Evolutionary conservation across 2,329 filamentous ascomycete genomes (phyloP).

Genomic region (Dryadomyces quercivorus): DNA sequence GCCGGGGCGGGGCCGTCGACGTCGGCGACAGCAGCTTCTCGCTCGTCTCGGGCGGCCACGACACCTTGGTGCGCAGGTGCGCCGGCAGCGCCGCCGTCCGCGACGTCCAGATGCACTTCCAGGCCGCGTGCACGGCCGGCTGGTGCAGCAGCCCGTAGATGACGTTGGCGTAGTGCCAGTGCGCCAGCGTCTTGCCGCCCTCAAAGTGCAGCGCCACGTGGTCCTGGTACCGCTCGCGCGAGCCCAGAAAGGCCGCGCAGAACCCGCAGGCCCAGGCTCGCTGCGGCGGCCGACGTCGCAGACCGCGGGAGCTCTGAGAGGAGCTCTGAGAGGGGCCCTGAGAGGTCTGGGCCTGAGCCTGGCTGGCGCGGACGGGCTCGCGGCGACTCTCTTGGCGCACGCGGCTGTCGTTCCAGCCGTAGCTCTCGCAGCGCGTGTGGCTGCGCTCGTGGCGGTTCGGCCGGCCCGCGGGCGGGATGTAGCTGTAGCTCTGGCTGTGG

Average conservation of each 20-base stretch:
- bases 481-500: neutral
- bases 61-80: slow-evolving; percentile 41
- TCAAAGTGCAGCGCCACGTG: slow-evolving; percentile 59
- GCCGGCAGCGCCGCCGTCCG: slow-evolving; percentile 30
- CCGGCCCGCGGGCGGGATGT: neutral
- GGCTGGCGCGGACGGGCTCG: too few relatives aligned
- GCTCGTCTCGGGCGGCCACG: slow-evolving; percentile 42
- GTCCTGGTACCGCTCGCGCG: slow-evolving; percentile 54
- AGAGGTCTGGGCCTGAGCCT: too few relatives aligned
- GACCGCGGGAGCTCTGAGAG: too few relatives aligned
- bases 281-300: slow-evolving; percentile 39
- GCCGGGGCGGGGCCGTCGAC: neutral
- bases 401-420: neutral
- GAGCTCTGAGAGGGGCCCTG: too few relatives aligned
- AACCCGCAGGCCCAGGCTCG: slow-evolving; percentile 59
- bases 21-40: neutral
- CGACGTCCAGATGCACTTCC: slow-evolving; percentile 41
- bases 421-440: neutral
- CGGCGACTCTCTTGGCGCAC: neutral
- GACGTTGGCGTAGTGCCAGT: slow-evolving; percentile 59
- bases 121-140: slow-evolving; percentile 46
- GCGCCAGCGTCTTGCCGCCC: slow-evolving; percentile 45
- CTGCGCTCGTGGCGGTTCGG: neutral
- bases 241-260: slow-evolving; percentile 49
- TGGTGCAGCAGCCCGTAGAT: slow-evolving; percentile 57